Evolutionary conservation across 2,329 filamentous ascomycete species (phyloP).

Genomic region (Neodidymelliopsis sp.): DNA sequence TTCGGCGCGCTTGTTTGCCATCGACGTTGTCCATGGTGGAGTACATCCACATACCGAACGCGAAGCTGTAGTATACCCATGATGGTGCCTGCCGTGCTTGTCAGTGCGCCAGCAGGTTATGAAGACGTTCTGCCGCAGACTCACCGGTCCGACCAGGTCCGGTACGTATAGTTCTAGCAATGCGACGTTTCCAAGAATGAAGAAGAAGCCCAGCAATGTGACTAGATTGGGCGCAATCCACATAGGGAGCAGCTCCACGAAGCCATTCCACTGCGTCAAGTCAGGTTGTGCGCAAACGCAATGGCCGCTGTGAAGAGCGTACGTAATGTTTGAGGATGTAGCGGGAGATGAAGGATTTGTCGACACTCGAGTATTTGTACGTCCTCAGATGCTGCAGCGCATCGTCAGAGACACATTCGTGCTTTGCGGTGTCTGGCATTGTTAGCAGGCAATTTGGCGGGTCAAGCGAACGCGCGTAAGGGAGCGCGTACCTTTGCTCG

Average conservation of each 20-base stretch:
- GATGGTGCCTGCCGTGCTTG: constrained; percentile 69
- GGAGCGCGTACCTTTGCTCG: constrained; percentile 42
- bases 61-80: constrained; percentile 97
- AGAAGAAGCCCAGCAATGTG: constrained; percentile 92
- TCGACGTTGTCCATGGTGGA: constrained; percentile 99
- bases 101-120: constrained; percentile 19
- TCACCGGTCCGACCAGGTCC: constrained; percentile 86
- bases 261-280: constrained; percentile 85
- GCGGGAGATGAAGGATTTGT: constrained; percentile 91
- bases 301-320: constrained; percentile 50
- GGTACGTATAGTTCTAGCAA: constrained; percentile 82
- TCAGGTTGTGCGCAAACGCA: constrained; percentile 30
- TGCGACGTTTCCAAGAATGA: constrained; percentile 85
- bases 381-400: constrained; percentile 88
- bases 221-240: constrained; percentile 99
- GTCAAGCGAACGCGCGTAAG: constrained; percentile 6
- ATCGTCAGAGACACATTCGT: constrained; percentile 81
- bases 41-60: constrained; percentile 95
- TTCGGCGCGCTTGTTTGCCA: constrained; percentile 94
- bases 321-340: constrained; percentile 97
- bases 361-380: constrained; percentile 97
- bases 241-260: constrained; percentile 88
- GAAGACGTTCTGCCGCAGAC: constrained; percentile 40
- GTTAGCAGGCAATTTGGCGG: constrained; percentile 7
- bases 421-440: constrained; percentile 66